A percentile compares a stretch with the other conserved stretches of the same genome.
Conservation (phyloP, 192 early-diverging fungal species). For the Chytriomyces hyalinus region DNA sequence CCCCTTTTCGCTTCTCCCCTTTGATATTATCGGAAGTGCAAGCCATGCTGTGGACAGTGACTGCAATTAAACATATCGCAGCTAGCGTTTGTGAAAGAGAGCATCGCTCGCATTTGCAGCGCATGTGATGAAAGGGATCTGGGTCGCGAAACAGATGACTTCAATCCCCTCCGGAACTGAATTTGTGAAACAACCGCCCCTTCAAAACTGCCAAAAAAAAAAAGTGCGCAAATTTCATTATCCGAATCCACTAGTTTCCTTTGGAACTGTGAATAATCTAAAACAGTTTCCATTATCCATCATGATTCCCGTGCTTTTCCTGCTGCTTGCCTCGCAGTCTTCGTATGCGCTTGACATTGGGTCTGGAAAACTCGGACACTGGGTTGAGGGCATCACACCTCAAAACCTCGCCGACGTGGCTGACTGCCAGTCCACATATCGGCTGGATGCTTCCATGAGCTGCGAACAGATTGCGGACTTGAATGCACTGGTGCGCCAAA, state of each 20-base stretch:
- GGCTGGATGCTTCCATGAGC: background rate
- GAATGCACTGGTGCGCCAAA: no score
- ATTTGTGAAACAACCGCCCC: background rate
- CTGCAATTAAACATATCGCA: no score
- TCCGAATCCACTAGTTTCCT: background rate
- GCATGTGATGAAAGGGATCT: background rate
- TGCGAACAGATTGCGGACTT: background rate
- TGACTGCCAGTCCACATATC: background rate
- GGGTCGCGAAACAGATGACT: background rate
- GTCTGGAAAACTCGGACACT: slow-evolving; percentile 1
- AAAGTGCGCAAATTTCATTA: background rate
- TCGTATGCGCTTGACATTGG: background rate
- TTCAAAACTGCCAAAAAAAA: background rate
- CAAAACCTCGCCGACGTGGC: background rate
- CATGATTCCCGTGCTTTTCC: background rate
- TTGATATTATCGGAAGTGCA: no score
- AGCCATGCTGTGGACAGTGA: no score
- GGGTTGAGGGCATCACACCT: slow-evolving; percentile 7
- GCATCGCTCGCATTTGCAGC: no score
- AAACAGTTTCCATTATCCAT: background rate
- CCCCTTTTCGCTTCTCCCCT: no score
- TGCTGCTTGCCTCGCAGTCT: background rate
- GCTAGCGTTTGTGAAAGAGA: no score
- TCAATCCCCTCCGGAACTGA: background rate
- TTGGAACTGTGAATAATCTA: background rate